Evolutionary conservation across 345 rosid genomes (phyloP), one percentile per base, ranked within the genome.

Genomic region (Pugionium dolabratum): DNA sequence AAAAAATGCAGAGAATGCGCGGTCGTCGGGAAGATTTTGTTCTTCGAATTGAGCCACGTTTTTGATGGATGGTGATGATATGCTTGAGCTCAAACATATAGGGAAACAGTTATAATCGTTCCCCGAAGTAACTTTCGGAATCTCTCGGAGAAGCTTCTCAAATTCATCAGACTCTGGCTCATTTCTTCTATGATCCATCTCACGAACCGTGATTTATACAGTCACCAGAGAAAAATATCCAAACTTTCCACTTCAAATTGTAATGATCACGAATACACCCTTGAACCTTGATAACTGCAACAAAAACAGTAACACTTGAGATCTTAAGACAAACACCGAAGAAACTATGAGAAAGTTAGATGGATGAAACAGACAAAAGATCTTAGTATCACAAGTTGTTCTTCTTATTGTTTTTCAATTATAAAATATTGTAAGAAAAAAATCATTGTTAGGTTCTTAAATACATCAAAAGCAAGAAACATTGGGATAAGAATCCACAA

Each of bases 91-190:
- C 44, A 75, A 71, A 45, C 64, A 47, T 54, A 79, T 11, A 37
- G 83, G 79, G 43, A 44, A 37, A n/a, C 34, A 27, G 33, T 25
- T 67, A 27, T 59, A 50, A 4, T 73, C 62, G 37, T 66, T 45
- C n/a, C 82, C 86, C 37, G 85, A 83, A 53, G 88, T 90, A 59
- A 86, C 88, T 68, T 80, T 83, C 0, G 97, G 97, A 64, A 87
- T 85, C 84, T 87, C 97, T 26, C 88, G 75, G 4, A 90, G 90
- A 77, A 90, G 86, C 79, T 76, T 85, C 70, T 87, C 95, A 53
- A 87, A 69, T 65, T 90, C 97, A 76, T 87, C 97, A 55, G 71
- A 77, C 64, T 86, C 95, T 32, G 59, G 42, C 66, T 81, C 91
- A 62, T 74, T 57, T 78, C 77, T 82, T 67, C 70, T 56, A 45